These are phyloP conservation scores for Aethionema arabicum DNA, from an alignment of 345 rosid genomes.

Conservation along the genomic window DNA sequence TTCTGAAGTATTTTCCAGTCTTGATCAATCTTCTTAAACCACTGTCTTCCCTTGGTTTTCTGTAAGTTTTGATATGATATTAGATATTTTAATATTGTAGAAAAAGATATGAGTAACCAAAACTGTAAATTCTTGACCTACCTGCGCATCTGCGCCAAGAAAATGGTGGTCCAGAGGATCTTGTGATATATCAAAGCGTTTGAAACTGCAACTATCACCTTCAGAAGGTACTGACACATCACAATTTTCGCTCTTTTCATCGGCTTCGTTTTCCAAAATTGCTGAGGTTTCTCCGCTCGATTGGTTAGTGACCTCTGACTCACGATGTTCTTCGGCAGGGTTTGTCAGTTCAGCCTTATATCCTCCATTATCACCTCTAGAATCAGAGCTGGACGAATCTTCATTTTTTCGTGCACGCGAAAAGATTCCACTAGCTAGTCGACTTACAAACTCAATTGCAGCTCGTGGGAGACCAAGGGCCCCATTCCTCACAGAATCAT, in stretches of 20 bases:
- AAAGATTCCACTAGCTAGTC: conserved; percentile 83
- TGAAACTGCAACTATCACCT: conserved; percentile 49
- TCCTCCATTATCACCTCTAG: conserved; percentile 50
- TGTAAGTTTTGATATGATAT: conserved; percentile 42
- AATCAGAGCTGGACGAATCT: conserved; percentile 48
- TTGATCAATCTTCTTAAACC: conserved; percentile 96
- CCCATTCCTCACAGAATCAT: conserved; percentile 58
- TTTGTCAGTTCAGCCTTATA: conserved; percentile 32
- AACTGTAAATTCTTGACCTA: conserved; percentile 31
- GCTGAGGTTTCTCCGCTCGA: conserved; percentile 35
- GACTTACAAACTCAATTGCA: conserved; percentile 79
- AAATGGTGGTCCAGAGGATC: conserved; percentile 87
- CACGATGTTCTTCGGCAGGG: conserved; percentile 36
- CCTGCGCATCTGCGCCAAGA: conserved; percentile 67
- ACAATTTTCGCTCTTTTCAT: conserved; percentile 46
- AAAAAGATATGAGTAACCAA: conserved; percentile 8
- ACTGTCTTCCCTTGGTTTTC: conserved; percentile 73
- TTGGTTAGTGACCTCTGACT: conserved; percentile 38
- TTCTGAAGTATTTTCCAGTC: conserved; percentile 97
- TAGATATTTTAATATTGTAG: conserved; percentile 1
- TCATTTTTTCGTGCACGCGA: conserved; percentile 61
- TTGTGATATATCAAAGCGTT: conserved; percentile 71
- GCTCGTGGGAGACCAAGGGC: conserved; percentile 84
- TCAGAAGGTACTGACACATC: conserved; percentile 38
- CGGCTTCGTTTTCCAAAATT: conserved; percentile 37